Evolutionary conservation across 176 grass and related monocot species (phyloP), one percentile per base, ranked within the genome.

Genomic region (Rhipidocladum racemiflorum): DNA sequence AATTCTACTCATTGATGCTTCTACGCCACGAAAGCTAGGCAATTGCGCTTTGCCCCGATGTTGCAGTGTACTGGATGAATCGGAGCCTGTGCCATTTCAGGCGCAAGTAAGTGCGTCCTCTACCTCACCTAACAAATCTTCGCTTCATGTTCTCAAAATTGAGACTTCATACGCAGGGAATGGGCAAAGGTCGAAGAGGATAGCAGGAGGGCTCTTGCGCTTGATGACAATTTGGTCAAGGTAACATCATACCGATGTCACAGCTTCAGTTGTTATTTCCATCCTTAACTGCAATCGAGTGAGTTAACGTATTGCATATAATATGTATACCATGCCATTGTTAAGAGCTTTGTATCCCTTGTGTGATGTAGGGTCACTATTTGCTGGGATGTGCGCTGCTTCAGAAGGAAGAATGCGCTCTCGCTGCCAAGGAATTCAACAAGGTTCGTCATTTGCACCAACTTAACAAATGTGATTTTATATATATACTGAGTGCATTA

Each of bases 131-230:
- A 71, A 55, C 15, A 76, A 79, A 14, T 56, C 20, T n/a, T 56
- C 53, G 4, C 21, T 4, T 3, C 20, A 2, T n/a, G 9, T 2
- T 54, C 7, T 50, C 0, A 0, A 45, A 53, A 24, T 16, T 64
- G 23, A 30, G 32, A 3, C 24, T 17, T 64, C 7, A 0, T 35
- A 0, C 17, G 23, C 61, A 97, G 94, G 80, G 94, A 97, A 9
- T 97, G 92, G 94, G 25, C 65, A 61, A 94, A 68, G 82, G 94
- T 97, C 20, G 92, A 97, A 85, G 90, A 89, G 83, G 94, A 97
- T 86, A 92, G 92, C 92, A 78, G 69, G 85, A 97, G 18, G 56
- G 94, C 94, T 55, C 90, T 97, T 28, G 87, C 91, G 49, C 90
- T 94, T 72, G 94, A 97, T 75, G 72, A 54, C 57, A 72, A 77